Evolutionary conservation across 139 green algal genomes (phyloP).

Genomic region (Ettlia oleoabundans): DNA sequence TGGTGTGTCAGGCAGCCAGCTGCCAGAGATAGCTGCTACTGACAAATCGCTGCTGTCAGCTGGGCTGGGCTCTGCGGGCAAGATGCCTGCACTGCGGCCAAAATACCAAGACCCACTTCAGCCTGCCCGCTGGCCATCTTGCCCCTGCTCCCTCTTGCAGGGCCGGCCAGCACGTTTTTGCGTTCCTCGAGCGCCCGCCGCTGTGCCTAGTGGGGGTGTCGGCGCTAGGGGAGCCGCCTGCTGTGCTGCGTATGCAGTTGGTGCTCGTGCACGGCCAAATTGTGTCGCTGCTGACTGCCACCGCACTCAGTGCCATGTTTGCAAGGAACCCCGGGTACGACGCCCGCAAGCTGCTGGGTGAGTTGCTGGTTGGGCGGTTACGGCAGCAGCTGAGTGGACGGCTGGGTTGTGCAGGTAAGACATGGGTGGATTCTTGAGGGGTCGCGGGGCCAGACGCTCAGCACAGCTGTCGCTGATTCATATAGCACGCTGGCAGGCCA

Average conservation of each 20-base stretch:
- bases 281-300: constrained; percentile 37
- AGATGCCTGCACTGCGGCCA: not conserved
- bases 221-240: constrained; percentile 22
- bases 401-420: no score
- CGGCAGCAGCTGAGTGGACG: no score
- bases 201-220: constrained; percentile 45
- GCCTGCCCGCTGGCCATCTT: no score
- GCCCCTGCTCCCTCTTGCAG: no score
- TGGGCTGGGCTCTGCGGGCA: not conserved
- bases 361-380: not conserved
- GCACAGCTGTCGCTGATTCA: no score
- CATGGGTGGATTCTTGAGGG: no score
- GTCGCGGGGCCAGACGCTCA: no score
- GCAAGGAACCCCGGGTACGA: constrained; percentile 41
- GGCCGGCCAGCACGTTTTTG: constrained; percentile 19
- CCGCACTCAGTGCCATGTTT: constrained; percentile 39
- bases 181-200: constrained; percentile 40
- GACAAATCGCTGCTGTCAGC: no score
- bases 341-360: constrained; percentile 33
- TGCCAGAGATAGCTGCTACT: no score
- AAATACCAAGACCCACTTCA: no score
- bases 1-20: no score
- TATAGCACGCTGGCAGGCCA: no score
- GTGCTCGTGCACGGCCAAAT: constrained; percentile 46
- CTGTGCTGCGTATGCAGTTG: constrained; percentile 52